Evolutionary conservation across 441 rosid species (phyloP).

Genomic region (Populus hybrid): DNA sequence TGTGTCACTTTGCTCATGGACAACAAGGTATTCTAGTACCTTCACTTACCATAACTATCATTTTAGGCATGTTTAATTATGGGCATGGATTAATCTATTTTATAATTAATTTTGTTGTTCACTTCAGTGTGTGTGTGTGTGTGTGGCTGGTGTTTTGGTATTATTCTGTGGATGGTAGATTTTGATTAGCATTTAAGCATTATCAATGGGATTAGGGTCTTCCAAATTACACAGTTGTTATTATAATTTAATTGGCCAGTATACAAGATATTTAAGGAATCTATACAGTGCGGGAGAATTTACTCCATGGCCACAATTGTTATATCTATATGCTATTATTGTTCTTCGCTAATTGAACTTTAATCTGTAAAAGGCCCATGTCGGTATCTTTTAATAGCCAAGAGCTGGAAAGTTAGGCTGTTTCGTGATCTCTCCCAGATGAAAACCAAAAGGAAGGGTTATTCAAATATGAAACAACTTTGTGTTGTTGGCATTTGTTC

Average conservation of each 20-base stretch:
- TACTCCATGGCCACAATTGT: not conserved
- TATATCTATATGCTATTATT: not conserved
- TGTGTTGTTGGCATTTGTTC: not conserved
- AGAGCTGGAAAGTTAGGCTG: not conserved
- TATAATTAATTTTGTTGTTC: not conserved
- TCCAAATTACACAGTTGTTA: no score
- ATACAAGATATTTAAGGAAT: not conserved
- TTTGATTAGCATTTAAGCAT: not conserved
- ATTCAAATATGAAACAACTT: not conserved
- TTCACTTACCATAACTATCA: not conserved
- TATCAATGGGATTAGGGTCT: not conserved
- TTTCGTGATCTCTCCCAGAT: not conserved
- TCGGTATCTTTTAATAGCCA: not conserved
- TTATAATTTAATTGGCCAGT: not conserved
- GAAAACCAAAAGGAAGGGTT: not conserved
- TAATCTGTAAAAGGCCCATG: not conserved
- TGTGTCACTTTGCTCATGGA: slow-evolving; percentile 31
- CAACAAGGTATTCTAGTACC: slow-evolving; percentile 20
- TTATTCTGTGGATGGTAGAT: not conserved
- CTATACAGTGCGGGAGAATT: no score
- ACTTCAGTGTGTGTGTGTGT: not conserved
- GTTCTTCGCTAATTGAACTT: not conserved
- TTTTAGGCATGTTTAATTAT: not conserved
- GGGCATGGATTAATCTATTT: not conserved
- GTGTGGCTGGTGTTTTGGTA: not conserved